Evolutionary conservation across 164 flowering plant species (phyloP).

Genomic region (Aristolochia contorta): DNA sequence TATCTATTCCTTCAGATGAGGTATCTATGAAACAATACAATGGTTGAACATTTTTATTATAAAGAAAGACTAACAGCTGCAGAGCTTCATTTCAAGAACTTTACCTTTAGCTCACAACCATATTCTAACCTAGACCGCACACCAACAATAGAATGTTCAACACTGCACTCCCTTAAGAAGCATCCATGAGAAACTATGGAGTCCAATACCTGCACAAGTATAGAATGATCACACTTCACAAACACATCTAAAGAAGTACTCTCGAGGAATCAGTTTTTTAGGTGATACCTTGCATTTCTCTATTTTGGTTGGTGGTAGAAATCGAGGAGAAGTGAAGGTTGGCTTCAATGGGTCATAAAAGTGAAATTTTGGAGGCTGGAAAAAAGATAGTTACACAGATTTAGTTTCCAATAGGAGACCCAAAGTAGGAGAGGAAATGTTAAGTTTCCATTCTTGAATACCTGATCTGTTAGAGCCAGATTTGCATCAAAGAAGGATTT

Average conservation of each 20-base stretch:
- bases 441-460: neutral
- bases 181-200: conserved; percentile 88
- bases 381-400: neutral
- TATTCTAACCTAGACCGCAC: conserved; percentile 69
- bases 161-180: conserved; percentile 60
- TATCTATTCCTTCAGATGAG: neutral
- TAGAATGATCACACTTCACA: neutral
- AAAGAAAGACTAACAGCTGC: neutral
- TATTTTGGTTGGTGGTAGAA: conserved; percentile 74
- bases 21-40: neutral
- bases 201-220: conserved; percentile 44
- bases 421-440: no score
- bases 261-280: no score
- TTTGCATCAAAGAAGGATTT: conserved; percentile 75
- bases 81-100: neutral
- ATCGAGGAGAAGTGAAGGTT: conserved; percentile 73
- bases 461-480: conserved; percentile 76
- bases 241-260: neutral
- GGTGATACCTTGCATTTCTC: conserved; percentile 51
- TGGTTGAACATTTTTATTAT: neutral
- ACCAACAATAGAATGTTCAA: conserved; percentile 66
- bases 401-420: no score
- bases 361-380: conserved; percentile 62
- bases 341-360: conserved; percentile 76
- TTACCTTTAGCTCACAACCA: conserved; percentile 69